Percentiles rank a stretch among this genome's conserved stretches.
phyloP scores from a whole-genome alignment of 2,329 filamentous ascomycete species.

The Alternaria longipes region DNA sequence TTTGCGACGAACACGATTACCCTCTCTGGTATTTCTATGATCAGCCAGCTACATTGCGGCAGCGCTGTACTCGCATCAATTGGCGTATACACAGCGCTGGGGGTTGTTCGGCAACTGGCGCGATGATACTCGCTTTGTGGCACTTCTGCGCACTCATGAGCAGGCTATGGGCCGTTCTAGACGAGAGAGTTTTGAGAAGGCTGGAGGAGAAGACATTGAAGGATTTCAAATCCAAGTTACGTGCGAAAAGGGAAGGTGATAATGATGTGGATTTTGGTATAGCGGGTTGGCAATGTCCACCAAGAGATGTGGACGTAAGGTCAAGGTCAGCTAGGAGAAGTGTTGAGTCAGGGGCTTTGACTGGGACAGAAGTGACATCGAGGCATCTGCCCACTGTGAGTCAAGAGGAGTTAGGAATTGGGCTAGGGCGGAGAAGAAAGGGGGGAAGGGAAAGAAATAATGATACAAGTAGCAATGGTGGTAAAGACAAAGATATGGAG shows the following conservation, averaged over 20 bases:
- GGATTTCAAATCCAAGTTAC: neutral
- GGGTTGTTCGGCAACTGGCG: constrained; percentile 7
- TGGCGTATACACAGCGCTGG: constrained; percentile 10
- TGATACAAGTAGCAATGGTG: neutral
- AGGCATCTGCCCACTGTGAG: neutral
- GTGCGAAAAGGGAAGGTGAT: neutral
- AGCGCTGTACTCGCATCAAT: constrained; percentile 10
- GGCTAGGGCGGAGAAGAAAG: neutral
- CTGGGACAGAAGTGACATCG: neutral
- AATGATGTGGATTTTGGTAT: neutral
- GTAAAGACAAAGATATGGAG: neutral
- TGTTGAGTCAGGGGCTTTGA: neutral
- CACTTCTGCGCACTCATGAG: neutral
- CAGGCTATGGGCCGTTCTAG: neutral
- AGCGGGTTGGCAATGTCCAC: neutral
- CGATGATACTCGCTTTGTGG: neutral
- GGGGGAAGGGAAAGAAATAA: neutral
- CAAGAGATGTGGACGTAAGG: neutral
- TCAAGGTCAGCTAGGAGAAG: neutral
- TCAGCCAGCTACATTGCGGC: neutral
- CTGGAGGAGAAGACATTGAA: neutral
- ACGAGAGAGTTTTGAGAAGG: neutral
- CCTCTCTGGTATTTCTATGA: neutral
- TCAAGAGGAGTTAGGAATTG: neutral
- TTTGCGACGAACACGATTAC: neutral